Evolutionary conservation across 805 yeast genomes (phyloP), one percentile per base, ranked within the genome.

Genomic region (Alloascoidea africana): DNA sequence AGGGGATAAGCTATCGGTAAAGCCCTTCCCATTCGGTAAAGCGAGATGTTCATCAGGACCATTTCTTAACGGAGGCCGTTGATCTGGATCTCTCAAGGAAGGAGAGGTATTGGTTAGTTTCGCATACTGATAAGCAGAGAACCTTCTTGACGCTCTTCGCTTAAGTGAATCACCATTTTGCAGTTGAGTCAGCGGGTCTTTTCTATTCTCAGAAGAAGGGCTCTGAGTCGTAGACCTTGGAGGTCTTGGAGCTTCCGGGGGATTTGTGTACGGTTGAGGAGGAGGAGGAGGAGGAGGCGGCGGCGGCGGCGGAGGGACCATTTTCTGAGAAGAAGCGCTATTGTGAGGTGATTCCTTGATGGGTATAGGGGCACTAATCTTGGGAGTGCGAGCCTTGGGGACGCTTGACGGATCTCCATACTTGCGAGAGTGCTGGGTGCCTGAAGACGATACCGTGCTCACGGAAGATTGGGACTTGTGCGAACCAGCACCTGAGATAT

Each of bases 61-160:
- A n/a, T n/a, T n/a, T n/a, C n/a, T n/a, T n/a, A n/a, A n/a, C n/a
- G 30, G 30, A 8, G 30, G 8, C 8, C n/a, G 13, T 23, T 23
- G 30, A 23, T 23, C 30, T 8, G 30, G 30, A 8, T 23, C 13
- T 23, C n/a, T 8, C n/a, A 23, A 23, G 8, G 30, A 23, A 23
- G 8, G 13, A 8, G 30, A 23, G 39, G 39, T 49, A 42, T 68
- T 73, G 0, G 83, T 63, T 6, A 82, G 63, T 48, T 80, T 82
- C 1, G 93, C 84, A 56, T 78, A 77, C 50, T 89, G 97, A 43
- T 87, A 89, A 0, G 96, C 96, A 3, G 96, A 85, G 52, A 80
- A 89, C 39, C 98, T 64, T 47, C 89, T 79, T 0, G 96, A 87
- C 0, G 97, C 99, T 43, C 96, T 70, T 46, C 99, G 69, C 60